Percentiles rank a stretch among this genome's conserved stretches.
Evolutionary conservation across 257 asterid genomes (phyloP).

Genomic region (Oldenlandia corymbosa): DNA sequence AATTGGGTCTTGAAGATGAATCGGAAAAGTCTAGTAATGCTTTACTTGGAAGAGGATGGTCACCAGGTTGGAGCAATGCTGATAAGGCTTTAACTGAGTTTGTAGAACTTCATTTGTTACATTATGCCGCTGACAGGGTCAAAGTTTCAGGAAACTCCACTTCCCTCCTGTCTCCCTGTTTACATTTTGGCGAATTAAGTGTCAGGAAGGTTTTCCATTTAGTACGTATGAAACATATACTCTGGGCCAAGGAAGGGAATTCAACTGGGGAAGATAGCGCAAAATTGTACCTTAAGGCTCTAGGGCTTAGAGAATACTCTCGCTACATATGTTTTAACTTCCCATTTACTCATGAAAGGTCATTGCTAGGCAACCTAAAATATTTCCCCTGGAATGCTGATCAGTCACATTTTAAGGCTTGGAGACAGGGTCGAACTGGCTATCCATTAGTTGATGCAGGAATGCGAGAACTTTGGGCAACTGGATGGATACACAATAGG

Average conservation of each 20-base stretch:
- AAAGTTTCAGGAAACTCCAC: conserved; percentile 68
- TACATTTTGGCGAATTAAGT: conserved; percentile 89
- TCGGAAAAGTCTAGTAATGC: conserved; percentile 86
- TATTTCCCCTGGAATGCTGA: conserved; percentile 80
- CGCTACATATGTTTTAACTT: conserved; percentile 90
- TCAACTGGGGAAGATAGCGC: conserved; percentile 53
- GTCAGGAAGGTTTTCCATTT: conserved; percentile 54
- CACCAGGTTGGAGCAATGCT: conserved; percentile 88
- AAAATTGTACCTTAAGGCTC: conserved; percentile 46
- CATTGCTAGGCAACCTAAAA: conserved; percentile 49
- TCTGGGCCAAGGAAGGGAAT: conserved; percentile 62
- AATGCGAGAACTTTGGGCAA: conserved; percentile 96
- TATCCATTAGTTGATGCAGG: conserved; percentile 94
- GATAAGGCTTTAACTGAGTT: conserved; percentile 67
- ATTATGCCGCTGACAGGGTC: conserved; percentile 61
- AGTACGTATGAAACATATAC: conserved; percentile 51
- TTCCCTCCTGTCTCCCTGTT: conserved; percentile 75
- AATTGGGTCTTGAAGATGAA: conserved; percentile 70
- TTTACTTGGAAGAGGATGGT: conserved; percentile 76
- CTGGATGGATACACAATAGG: conserved; percentile 90
- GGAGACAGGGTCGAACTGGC: conserved; percentile 94
- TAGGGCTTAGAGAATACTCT: conserved; percentile 81
- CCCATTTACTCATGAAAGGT: conserved; percentile 75
- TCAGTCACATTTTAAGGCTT: conserved; percentile 63
- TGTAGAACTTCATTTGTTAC: conserved; percentile 46